These are phyloP conservation scores for Eimeria necatrix DNA, from an alignment of 169 alveolate genomes.

Conservation along the genomic window DNA sequence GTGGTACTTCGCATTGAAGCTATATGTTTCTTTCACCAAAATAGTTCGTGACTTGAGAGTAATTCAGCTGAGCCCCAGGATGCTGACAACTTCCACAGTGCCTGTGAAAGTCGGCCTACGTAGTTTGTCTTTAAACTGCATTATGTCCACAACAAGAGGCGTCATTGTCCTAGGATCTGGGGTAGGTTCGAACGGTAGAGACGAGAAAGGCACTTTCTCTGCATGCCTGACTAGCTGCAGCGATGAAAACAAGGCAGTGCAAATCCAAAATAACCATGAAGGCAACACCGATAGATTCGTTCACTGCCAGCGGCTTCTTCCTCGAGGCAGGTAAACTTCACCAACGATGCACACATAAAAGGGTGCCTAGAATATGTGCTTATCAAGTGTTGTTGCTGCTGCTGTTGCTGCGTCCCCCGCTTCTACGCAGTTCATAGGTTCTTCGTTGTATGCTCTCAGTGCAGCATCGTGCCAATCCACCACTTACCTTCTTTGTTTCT, in stretches of 20 bases:
- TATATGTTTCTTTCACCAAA: too few species aligned
- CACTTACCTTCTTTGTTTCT: conserved; percentile 30
- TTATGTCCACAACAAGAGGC: conserved; percentile 74
- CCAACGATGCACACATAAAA: too few species aligned
- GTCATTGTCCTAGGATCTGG: conserved; percentile 78
- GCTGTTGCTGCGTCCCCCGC: conserved; percentile 9
- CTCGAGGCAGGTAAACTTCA: too few species aligned
- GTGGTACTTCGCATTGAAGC: too few species aligned
- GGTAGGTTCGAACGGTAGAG: conserved; percentile 69
- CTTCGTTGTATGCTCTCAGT: background rate
- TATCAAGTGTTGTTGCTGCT: background rate
- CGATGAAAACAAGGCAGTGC: background rate
- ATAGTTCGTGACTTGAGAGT: too few species aligned
- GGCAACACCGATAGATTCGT: background rate
- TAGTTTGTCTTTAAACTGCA: conserved; percentile 70
- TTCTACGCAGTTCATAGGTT: background rate
- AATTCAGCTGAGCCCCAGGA: too few species aligned
- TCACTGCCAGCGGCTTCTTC: too few species aligned
- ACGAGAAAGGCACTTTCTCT: conserved; percentile 41
- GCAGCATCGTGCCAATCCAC: background rate
- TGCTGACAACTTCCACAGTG: background rate
- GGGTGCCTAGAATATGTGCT: background rate
- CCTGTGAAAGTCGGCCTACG: conserved; percentile 52
- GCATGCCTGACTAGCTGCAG: conserved; percentile 59
- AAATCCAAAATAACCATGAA: background rate